Conservation (phyloP, 225 moss, liverwort and hornwort genomes). For the Bryoerythrophyllum caledonicum region DNA sequence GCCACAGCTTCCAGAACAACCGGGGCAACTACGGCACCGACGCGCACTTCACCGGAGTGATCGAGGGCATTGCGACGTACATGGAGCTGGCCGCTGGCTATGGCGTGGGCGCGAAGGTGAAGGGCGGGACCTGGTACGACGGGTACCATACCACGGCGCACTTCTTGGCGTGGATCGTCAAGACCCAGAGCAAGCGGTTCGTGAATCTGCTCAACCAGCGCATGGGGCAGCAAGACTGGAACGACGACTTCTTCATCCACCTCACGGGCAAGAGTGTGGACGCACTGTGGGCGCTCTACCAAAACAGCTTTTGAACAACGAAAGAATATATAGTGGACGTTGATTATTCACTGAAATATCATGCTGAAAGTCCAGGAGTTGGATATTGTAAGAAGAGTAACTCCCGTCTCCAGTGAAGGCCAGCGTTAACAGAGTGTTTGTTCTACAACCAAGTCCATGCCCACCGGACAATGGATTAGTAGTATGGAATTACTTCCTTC, state of each 20-base stretch:
- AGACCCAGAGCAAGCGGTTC: background rate
- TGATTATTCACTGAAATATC: background rate
- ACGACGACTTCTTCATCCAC: background rate
- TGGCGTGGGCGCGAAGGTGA: background rate
- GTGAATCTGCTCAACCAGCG: slow-evolving; percentile 3
- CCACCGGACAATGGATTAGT: no score
- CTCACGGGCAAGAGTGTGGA: background rate
- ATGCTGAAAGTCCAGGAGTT: background rate
- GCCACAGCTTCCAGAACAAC: slow-evolving; percentile 10
- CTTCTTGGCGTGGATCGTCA: background rate
- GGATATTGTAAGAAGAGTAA: no score
- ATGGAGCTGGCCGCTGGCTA: background rate
- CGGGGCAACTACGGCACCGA: background rate
- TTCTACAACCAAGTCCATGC: no score
- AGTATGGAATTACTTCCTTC: no score
- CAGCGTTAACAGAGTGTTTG: no score
- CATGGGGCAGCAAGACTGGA: background rate
- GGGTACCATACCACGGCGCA: background rate
- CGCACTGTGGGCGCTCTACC: background rate
- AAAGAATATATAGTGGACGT: no score
- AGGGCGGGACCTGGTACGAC: slow-evolving; percentile 5
- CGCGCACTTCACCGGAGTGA: slow-evolving; percentile 5
- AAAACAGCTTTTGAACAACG: background rate
- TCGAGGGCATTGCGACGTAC: slow-evolving; percentile 7
- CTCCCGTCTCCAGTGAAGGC: no score